phyloP scores from a whole-genome alignment of 2,329 filamentous ascomycete genomes.

The Fusarium hainanense region DNA sequence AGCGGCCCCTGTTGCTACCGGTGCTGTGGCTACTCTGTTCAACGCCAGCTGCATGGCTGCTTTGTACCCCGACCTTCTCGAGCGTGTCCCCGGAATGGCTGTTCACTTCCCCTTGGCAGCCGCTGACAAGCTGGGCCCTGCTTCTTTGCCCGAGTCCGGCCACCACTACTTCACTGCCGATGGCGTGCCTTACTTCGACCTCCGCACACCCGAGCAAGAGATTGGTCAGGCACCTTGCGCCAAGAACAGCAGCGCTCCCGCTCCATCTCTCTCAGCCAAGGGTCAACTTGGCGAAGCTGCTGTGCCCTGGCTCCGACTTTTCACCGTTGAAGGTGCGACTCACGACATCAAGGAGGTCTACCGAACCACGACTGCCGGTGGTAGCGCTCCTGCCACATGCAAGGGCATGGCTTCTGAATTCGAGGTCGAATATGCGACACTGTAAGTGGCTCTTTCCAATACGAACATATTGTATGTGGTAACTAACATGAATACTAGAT shows the following conservation, averaged over 20 bases:
- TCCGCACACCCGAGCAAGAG: conserved; percentile 66
- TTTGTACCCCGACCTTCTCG: conserved; percentile 73
- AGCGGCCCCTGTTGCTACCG: conserved; percentile 71
- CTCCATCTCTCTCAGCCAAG: conserved; percentile 69
- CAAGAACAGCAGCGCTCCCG: conserved; percentile 70
- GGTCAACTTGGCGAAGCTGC: conserved; percentile 74
- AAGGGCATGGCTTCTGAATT: conserved; percentile 71
- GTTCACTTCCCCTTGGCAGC: conserved; percentile 71
- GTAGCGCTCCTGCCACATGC: conserved; percentile 79
- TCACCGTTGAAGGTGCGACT: conserved; percentile 62
- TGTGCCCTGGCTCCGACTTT: conserved; percentile 84
- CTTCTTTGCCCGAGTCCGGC: conserved; percentile 73
- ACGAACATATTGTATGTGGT: not conserved
- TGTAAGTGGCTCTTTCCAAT: conserved; percentile 69
- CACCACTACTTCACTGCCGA: conserved; percentile 82
- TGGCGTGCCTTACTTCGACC: conserved; percentile 82
- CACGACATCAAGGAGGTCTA: conserved; percentile 80
- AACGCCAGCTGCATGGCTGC: conserved; percentile 85
- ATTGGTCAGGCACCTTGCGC: conserved; percentile 71
- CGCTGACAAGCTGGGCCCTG: conserved; percentile 61
- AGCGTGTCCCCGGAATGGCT: conserved; percentile 72
- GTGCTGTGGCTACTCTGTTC: conserved; percentile 87
- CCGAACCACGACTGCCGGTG: conserved; percentile 85
- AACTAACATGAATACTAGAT: conserved; percentile 39
- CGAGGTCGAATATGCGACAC: conserved; percentile 81